These are phyloP conservation scores for Chytriomyces sp. DNA, from an alignment of 192 early-diverging fungal genomes.

Conservation along the genomic window DNA sequence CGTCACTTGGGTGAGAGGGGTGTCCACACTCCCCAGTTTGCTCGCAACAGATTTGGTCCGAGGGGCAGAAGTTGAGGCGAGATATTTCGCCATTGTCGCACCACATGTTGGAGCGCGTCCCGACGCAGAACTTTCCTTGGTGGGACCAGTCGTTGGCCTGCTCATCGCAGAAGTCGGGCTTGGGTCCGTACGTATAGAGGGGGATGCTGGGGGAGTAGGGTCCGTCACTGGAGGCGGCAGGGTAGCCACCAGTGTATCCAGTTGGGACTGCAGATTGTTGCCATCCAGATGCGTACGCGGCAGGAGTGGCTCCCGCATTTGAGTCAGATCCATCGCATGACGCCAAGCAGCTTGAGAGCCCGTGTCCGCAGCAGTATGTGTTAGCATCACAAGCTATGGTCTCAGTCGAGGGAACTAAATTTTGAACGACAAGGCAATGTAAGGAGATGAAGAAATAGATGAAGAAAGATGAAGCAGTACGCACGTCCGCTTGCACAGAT, in stretches of 20 bases:
- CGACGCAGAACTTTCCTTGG: no score
- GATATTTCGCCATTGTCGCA: slow-evolving; percentile 12
- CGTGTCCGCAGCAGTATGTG: neutral
- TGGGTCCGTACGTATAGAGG: neutral
- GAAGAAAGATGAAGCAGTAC: neutral
- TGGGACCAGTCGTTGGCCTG: no score
- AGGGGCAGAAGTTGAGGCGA: no score
- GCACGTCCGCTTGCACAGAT: slow-evolving; percentile 11
- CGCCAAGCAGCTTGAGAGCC: neutral
- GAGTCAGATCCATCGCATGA: neutral
- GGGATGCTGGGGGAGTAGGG: neutral
- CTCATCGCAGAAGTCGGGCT: no score
- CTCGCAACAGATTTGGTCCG: slow-evolving; percentile 19
- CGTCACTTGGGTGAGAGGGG: neutral
- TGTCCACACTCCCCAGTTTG: no score
- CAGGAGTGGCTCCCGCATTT: neutral
- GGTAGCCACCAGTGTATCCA: neutral
- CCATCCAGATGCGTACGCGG: neutral
- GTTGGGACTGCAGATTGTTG: neutral
- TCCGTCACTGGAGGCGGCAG: neutral
- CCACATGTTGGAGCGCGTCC: slow-evolving; percentile 29
- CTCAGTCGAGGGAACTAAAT: no score
- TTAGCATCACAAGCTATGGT: no score
- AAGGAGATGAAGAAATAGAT: neutral
- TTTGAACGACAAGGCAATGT: neutral